Conservation (phyloP, 805 yeast species). For the Ogataea chonburiensis region DNA sequence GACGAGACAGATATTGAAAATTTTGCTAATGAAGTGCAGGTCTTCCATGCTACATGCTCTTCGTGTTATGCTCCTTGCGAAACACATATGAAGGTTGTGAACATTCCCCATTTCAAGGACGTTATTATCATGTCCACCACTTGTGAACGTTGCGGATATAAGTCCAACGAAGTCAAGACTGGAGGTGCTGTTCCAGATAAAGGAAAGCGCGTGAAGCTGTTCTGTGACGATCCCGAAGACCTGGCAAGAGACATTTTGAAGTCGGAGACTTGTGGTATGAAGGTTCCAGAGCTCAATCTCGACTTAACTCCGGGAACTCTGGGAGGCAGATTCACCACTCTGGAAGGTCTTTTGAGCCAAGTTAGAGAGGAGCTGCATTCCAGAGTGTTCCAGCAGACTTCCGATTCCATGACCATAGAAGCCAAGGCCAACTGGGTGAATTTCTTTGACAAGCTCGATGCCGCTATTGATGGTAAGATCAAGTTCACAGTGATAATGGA, state of each 20-base stretch:
- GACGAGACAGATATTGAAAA: slow-evolving; percentile 83
- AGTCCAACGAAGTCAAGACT: slow-evolving; percentile 95
- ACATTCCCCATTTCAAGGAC: slow-evolving; percentile 97
- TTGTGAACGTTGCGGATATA: slow-evolving; percentile 91
- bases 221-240: slow-evolving; percentile 87
- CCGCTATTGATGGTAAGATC: slow-evolving; percentile 77
- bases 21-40: slow-evolving; percentile 85
- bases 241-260: slow-evolving; percentile 91
- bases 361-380: slow-evolving; percentile 85
- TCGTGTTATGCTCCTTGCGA: slow-evolving; percentile 79
- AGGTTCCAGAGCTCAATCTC: slow-evolving; percentile 81
- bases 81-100: slow-evolving; percentile 95
- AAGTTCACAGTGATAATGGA: slow-evolving; percentile 85
- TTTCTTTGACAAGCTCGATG: slow-evolving; percentile 71
- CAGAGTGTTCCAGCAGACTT: slow-evolving; percentile 79
- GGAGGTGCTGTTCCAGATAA: slow-evolving; percentile 93
- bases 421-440: slow-evolving; percentile 79
- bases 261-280: slow-evolving; percentile 87
- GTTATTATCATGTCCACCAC: slow-evolving; percentile 94
- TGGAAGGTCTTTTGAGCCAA: slow-evolving; percentile 89
- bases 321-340: slow-evolving; percentile 96
- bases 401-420: slow-evolving; percentile 85
- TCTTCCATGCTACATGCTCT: slow-evolving; percentile 90
- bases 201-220: slow-evolving; percentile 72
- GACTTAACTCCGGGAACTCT: slow-evolving; percentile 95